Evolutionary conservation across 2,329 filamentous ascomycete genomes (phyloP), one percentile per base, ranked within the genome.

Genomic region (Rhinocladiella mackenziei): DNA sequence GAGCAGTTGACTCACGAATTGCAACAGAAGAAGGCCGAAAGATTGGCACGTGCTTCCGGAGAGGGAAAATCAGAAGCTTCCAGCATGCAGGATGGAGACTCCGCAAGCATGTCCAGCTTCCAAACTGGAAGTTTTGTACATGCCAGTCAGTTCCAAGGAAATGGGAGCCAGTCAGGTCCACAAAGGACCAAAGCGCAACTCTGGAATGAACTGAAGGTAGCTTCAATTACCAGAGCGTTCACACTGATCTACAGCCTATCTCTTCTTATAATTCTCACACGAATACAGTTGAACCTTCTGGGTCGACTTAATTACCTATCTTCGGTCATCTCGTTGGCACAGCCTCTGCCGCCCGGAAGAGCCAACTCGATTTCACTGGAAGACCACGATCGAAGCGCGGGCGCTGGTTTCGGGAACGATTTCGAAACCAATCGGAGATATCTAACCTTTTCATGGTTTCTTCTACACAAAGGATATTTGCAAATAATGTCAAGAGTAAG

Each of bases 371-470:
- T 98, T 62, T 89, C 77, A 57, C 76, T 97, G 13, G 89, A 96
- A 69, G 92, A 97, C 65, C 83, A 94, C 60, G 91, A 96, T 62
- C 87, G 92, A 62, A 84, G 84, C 59, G 86, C 91, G 41, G 84
- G 89, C 57, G 77, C 81, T 3, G 52, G 47, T 19, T 89, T 94
- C 61, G 89, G 89, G 32, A 91, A 86, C 64, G 92, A 98, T 65
- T 96, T 95, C 56, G 89, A 96, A 65, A 94, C 89, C 23, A 98
- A 98, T 66, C 78, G 89, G 57, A 86, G 86, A 60, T 98, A 97
- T 62, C 74, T 98, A 36, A 94, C 89, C 29, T 94, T 97, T 64
- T 95, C 88, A 67, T 98, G 92, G 92, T 98, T 91, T 89, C 71
- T 98, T 34, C 74, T 98, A 35, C 91, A 98, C 67, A 80, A 81